Percentiles rank a stretch among this genome's conserved stretches.
These are phyloP conservation scores for Yamadazyma triangularis DNA, from an alignment of 1,139 yeast species.

Conservation along the genomic window DNA sequence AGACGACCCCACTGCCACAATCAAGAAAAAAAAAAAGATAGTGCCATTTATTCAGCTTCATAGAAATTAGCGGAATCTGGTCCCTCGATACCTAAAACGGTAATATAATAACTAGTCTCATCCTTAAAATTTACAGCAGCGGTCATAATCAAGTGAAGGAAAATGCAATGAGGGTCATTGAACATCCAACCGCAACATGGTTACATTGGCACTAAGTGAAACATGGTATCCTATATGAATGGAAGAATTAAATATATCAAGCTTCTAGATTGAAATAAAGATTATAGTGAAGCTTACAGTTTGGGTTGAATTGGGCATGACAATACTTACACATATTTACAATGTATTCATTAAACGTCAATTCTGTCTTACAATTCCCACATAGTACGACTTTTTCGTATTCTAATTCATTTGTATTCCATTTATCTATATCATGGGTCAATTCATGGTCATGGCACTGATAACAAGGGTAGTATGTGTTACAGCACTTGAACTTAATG, in stretches of 20 bases:
- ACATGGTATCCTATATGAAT: no score
- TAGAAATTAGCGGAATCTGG: no score
- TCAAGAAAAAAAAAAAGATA: no score
- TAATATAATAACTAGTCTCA: no score
- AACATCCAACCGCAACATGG: no score
- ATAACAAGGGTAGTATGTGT: conserved; percentile 34
- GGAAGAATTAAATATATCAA: no score
- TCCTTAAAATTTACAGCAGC: no score
- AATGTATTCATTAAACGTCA: conserved; percentile 26
- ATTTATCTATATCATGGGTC: conserved; percentile 17
- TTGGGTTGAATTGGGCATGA: conserved; percentile 30
- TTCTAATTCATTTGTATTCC: conserved; percentile 9
- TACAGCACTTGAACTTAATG: conserved; percentile 38
- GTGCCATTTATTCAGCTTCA: no score
- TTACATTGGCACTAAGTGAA: no score
- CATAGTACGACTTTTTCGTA: conserved; percentile 27
- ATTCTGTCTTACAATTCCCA: conserved; percentile 29
- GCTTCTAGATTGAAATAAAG: conserved; percentile 27
- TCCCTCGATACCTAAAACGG: no score
- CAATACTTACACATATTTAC: conserved; percentile 22
- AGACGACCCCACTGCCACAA: no score
- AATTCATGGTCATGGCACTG: conserved; percentile 29
- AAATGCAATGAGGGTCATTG: no score
- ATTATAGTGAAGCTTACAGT: conserved; percentile 33
- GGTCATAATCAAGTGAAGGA: not conserved